Evolutionary conservation across 345 rosid species (phyloP).

Genomic region (Psidium guajava): DNA sequence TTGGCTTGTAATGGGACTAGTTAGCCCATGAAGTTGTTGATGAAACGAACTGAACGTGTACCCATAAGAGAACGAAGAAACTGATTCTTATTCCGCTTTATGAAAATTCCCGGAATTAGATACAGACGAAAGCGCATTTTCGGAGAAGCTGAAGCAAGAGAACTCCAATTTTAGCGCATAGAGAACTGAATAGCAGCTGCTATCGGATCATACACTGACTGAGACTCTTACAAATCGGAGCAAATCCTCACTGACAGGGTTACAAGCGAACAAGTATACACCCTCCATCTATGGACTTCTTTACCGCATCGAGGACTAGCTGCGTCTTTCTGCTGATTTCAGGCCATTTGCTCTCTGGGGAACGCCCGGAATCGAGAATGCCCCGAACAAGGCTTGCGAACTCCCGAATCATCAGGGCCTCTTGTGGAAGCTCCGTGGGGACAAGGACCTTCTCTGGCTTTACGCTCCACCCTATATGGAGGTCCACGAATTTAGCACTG

Average conservation of each 20-base stretch:
- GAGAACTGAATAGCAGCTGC: neutral
- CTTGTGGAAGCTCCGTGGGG: conserved; percentile 35
- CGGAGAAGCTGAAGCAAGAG: neutral
- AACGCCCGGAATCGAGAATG: conserved; percentile 5
- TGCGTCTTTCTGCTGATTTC: conserved; percentile 59
- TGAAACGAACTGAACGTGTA: neutral
- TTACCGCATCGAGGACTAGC: conserved; percentile 44
- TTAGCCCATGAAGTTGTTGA: neutral
- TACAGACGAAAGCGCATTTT: neutral
- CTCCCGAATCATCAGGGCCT: conserved; percentile 50
- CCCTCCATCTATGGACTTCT: conserved; percentile 48
- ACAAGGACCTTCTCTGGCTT: conserved; percentile 35
- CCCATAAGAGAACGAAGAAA: neutral
- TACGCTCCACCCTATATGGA: conserved; percentile 55
- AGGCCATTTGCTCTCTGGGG: conserved; percentile 38
- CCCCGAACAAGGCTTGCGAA: conserved; percentile 27
- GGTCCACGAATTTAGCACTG: conserved; percentile 37
- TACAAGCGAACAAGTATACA: conserved; percentile 33
- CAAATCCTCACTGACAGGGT: neutral
- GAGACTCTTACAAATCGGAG: neutral
- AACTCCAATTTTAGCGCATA: neutral
- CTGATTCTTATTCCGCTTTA: neutral
- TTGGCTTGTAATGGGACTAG: neutral
- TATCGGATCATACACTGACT: neutral
- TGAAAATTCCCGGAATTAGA: neutral